Evolutionary conservation across 352 stramenopile species (phyloP).

Genomic region (Phytophthora brassicae): DNA sequence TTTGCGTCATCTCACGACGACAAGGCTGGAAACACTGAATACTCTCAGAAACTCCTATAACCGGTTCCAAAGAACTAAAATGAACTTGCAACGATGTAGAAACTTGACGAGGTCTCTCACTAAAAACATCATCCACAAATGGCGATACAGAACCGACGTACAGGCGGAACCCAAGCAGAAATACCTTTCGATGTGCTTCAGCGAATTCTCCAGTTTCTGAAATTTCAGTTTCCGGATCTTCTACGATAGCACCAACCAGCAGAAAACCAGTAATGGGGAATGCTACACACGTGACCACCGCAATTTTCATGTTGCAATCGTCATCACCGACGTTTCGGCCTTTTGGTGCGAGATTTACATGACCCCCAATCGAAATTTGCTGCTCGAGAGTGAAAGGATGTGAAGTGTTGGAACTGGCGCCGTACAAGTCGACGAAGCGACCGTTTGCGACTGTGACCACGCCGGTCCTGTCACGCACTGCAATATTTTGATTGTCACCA

Average conservation of each 20-base stretch:
- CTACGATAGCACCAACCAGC: conserved; percentile 34
- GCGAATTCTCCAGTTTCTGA: neutral
- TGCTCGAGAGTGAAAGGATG: conserved; percentile 36
- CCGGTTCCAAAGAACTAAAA: conserved; percentile 48
- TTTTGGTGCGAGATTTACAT: conserved; percentile 12
- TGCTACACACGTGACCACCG: conserved; percentile 36
- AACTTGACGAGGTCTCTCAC: no score
- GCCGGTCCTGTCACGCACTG: conserved; percentile 36
- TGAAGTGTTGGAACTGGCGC: conserved; percentile 9
- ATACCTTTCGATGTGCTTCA: neutral
- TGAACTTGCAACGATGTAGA: conserved; percentile 35
- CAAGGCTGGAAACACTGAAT: conserved; percentile 23
- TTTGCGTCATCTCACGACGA: conserved; percentile 21
- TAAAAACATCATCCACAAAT: conserved; percentile 3
- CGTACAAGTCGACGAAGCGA: conserved; percentile 56
- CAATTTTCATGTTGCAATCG: neutral
- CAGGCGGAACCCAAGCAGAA: conserved; percentile 57
- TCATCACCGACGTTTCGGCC: neutral
- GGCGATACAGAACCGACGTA: conserved; percentile 26
- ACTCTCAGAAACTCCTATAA: conserved; percentile 5
- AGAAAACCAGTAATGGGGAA: conserved; percentile 49
- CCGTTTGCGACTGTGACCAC: conserved; percentile 51
- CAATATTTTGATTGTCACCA: conserved; percentile 30
- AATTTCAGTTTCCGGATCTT: conserved; percentile 14
- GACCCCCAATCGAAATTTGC: conserved; percentile 45